Evolutionary conservation across 768 basidiomycete genomes (phyloP).

Genomic region (Trametes villosa): DNA sequence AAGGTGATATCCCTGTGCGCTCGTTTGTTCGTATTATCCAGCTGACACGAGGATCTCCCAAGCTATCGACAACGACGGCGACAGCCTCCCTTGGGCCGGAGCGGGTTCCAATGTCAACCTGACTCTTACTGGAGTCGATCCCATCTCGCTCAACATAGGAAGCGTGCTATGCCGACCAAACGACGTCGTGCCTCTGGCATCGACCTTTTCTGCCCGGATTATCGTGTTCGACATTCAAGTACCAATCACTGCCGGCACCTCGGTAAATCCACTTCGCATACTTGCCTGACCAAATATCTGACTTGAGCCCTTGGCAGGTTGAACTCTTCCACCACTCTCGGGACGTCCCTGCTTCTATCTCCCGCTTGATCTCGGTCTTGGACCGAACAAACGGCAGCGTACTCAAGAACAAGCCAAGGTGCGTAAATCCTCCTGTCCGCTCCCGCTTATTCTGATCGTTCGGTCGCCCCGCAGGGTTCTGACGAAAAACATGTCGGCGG

Average conservation of each 20-base stretch:
- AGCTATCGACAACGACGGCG: constrained; percentile 89
- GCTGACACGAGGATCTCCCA: not conserved
- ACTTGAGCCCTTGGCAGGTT: constrained; percentile 50
- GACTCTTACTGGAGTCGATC: constrained; percentile 82
- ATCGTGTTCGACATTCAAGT: constrained; percentile 92
- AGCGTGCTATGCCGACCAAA: constrained; percentile 82
- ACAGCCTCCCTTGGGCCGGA: constrained; percentile 80
- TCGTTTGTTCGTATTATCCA: not conserved
- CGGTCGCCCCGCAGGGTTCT: constrained; percentile 62
- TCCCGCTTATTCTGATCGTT: constrained; percentile 7
- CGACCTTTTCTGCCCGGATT: constrained; percentile 81
- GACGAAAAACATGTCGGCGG: constrained; percentile 82
- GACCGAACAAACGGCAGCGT: constrained; percentile 80
- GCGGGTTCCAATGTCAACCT: constrained; percentile 91
- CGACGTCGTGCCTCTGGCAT: constrained; percentile 75
- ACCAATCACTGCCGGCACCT: constrained; percentile 86
- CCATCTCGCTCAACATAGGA: constrained; percentile 84
- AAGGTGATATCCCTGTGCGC: constrained; percentile 44
- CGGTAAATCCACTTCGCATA: constrained; percentile 49
- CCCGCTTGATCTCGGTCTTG: constrained; percentile 75
- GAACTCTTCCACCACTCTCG: constrained; percentile 95
- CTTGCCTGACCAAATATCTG: not conserved
- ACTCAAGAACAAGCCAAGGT: constrained; percentile 83
- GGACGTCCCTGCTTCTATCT: constrained; percentile 88
- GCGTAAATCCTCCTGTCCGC: not conserved